Evolutionary conservation across 768 basidiomycete genomes (phyloP).

Genomic region (Mycena rebaudengoi): DNA sequence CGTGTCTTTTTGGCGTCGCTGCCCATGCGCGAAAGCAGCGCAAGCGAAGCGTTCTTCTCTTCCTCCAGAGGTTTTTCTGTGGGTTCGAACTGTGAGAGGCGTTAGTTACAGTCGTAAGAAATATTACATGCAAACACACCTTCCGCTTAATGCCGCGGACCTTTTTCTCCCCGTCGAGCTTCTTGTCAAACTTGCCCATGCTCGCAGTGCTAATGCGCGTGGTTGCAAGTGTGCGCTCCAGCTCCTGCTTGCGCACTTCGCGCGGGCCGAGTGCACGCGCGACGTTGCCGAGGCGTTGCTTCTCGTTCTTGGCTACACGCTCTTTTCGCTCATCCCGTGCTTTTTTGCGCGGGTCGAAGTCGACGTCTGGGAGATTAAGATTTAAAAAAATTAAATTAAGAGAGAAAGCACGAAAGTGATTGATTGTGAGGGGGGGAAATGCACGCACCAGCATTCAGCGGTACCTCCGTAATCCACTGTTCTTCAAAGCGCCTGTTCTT

Average conservation of each 20-base stretch:
- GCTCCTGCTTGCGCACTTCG: slow-evolving; percentile 67
- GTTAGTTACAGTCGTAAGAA: neutral
- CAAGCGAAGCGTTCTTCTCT: slow-evolving; percentile 80
- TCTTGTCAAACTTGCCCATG: slow-evolving; percentile 93
- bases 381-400: no score
- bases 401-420: no score
- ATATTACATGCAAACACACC: slow-evolving; percentile 52
- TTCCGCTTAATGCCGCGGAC: slow-evolving; percentile 90
- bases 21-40: slow-evolving; percentile 81
- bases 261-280: slow-evolving; percentile 56
- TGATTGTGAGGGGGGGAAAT: no score
- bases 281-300: slow-evolving; percentile 76
- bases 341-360: slow-evolving; percentile 79
- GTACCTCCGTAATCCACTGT: slow-evolving; percentile 94
- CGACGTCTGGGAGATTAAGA: slow-evolving; percentile 68
- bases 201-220: slow-evolving; percentile 90
- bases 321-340: slow-evolving; percentile 84
- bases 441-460: slow-evolving; percentile 80
- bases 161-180: slow-evolving; percentile 92
- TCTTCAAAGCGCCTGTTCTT: slow-evolving; percentile 89
- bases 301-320: slow-evolving; percentile 85
- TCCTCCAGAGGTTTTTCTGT: slow-evolving; percentile 68
- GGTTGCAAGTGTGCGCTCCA: slow-evolving; percentile 80
- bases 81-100: slow-evolving; percentile 76
- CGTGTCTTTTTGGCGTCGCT: slow-evolving; percentile 73